Base-by-base conservation (phyloP, 805 yeast genomes). In the Kuraishia cidri region DNA sequence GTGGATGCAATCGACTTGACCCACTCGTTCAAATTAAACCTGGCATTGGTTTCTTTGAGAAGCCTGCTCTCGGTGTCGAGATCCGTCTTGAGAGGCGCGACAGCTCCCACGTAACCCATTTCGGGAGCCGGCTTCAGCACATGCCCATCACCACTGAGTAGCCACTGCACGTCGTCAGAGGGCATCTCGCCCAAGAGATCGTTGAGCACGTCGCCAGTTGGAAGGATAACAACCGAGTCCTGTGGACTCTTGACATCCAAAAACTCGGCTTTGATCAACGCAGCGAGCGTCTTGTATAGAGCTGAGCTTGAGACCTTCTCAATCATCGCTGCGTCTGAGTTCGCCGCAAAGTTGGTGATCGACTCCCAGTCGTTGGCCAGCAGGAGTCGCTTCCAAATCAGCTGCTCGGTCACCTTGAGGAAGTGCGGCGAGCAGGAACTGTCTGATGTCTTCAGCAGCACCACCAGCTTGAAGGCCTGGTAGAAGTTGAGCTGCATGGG, bases 371-470 rank as follows among this genome's bases (percentile, higher is more conserved):
- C 63, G 40, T 79, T 81, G 39, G 43, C 52, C 30, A 59, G 54
- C 15, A 82, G 52, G 29, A 79, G 60, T 39, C 87, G 60, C 41
- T 71, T 63, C 86, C 88, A 81, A 0, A 78, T 53, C 6, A 62
- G 41, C 6, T 55, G 52, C 28, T 56, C 61, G 12, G 46, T 30
- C 9, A 47, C 19, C 3, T 30, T 38, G 5, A 42, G 16, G 14
- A 22, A 31, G 6, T 18, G 16, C 2, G 38, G 29, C 6, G 33
- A 29, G n/a, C 11, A n/a, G 4, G 28, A 12, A 19, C 40, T 36
- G 29, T 54, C 54, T 16, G 56, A 48, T 3, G 37, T 40, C 37
- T 61, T 66, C 32, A 57, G 56, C 10, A 67, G 49, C 6, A 72
- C 64, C 1, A 79, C 49, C 5, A 78, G 50, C 39, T 66, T 68